Conservation (phyloP, 2,329 filamentous ascomycete species). For the Cadophora gregata region DNA sequence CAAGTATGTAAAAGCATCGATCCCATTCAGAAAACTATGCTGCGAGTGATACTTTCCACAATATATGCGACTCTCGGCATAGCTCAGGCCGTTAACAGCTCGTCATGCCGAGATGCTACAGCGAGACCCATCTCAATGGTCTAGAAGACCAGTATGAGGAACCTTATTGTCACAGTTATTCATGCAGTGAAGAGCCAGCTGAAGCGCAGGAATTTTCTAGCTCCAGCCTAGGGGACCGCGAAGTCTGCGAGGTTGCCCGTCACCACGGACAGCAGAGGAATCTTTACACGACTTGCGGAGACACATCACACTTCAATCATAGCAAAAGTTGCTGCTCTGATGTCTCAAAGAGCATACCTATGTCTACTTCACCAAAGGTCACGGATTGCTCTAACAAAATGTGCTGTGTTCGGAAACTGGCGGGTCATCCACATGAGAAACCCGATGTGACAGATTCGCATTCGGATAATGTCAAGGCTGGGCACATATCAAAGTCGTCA, state of each 20-base stretch:
- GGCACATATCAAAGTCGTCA: background rate
- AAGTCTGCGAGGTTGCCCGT: too few species aligned
- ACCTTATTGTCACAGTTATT: background rate
- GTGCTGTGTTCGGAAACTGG: constrained; percentile 16
- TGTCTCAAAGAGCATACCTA: background rate
- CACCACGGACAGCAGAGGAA: background rate
- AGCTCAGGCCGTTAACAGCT: background rate
- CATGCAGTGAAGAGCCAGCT: background rate
- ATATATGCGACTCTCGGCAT: background rate
- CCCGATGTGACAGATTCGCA: background rate
- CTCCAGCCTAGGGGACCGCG: background rate
- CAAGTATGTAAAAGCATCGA: background rate
- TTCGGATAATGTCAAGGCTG: background rate
- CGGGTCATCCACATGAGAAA: background rate
- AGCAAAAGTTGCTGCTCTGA: background rate
- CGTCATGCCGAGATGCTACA: background rate
- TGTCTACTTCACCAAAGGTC: background rate
- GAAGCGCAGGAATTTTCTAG: background rate
- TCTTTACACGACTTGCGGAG: background rate
- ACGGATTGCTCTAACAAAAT: background rate
- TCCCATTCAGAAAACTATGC: background rate
- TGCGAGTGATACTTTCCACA: background rate
- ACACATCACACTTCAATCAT: background rate
- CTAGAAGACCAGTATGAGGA: background rate
- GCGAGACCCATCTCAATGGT: background rate